Percentiles rank a stretch among this genome's conserved stretches.
Evolutionary conservation across 768 basidiomycete species (phyloP).

Genomic region (Tulasnella sp.): DNA sequence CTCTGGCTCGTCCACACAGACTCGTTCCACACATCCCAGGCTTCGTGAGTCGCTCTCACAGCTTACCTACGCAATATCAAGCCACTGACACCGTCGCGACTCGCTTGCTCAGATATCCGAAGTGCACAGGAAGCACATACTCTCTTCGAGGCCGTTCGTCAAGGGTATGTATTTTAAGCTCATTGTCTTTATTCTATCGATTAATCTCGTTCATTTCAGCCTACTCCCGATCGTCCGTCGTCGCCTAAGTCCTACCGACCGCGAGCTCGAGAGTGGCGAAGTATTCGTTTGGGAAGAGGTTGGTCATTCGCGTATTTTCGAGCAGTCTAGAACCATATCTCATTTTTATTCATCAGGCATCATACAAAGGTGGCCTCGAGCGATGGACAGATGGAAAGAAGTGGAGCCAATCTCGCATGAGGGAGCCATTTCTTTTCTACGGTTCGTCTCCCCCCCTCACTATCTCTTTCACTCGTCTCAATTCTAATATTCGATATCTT

Average conservation of each 20-base stretch:
- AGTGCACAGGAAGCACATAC: constrained; percentile 73
- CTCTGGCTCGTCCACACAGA: background rate
- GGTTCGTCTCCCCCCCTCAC: constrained; percentile 22
- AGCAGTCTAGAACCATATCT: background rate
- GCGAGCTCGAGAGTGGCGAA: constrained; percentile 61
- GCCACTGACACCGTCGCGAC: background rate
- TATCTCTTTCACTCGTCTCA: background rate
- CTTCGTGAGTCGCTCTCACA: background rate
- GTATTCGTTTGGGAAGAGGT: constrained; percentile 77
- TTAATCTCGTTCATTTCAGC: constrained; percentile 24
- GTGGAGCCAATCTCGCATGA: constrained; percentile 81
- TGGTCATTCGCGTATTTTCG: background rate
- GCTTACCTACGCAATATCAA: background rate
- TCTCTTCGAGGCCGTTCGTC: constrained; percentile 65
- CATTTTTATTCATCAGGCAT: constrained; percentile 32
- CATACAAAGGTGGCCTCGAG: constrained; percentile 51
- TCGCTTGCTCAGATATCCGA: constrained; percentile 45
- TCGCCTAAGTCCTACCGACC: constrained; percentile 55
- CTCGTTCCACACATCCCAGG: constrained; percentile 6
- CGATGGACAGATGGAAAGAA: constrained; percentile 76
- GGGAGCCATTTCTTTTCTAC: constrained; percentile 65
- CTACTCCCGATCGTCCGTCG: constrained; percentile 61
- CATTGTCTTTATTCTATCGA: background rate
- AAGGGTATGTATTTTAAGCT: constrained; percentile 20
- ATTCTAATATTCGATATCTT: background rate